These are phyloP conservation scores for Starmerella floricola DNA, from an alignment of 805 yeast genomes.

Conservation along the genomic window DNA sequence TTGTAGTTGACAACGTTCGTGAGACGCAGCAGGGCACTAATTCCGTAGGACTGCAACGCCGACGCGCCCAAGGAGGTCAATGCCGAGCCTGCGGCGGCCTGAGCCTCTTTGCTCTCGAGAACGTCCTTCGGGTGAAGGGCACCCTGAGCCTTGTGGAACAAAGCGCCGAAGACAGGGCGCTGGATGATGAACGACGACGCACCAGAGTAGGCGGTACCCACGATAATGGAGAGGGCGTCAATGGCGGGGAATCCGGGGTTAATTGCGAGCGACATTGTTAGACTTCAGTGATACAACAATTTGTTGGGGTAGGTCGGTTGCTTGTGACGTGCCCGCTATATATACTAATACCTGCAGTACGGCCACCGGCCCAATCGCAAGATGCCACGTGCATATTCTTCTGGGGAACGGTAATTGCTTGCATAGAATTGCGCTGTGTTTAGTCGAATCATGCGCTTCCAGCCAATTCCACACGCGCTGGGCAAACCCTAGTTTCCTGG, in stretches of 20 bases:
- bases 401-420: too few relatives aligned
- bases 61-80: conserved; percentile 29
- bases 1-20: conserved; percentile 31
- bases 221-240: conserved; percentile 28
- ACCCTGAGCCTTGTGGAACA: conserved; percentile 30
- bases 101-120: conserved; percentile 30
- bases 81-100: conserved; percentile 29
- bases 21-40: conserved; percentile 31
- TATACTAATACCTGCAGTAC: conserved; percentile 1
- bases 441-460: too few relatives aligned
- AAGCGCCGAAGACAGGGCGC: conserved; percentile 32
- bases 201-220: conserved; percentile 33
- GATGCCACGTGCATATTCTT: background rate
- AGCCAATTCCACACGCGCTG: too few relatives aligned
- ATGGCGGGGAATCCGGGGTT: conserved; percentile 21
- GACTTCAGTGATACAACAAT: too few relatives aligned
- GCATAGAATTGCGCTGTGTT: too few relatives aligned
- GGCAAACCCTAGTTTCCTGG: too few relatives aligned
- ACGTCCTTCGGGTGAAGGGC: conserved; percentile 29
- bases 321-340: conserved; percentile 1
- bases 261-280: conserved; percentile 22
- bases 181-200: conserved; percentile 28
- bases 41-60: conserved; percentile 34
- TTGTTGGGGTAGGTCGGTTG: too few relatives aligned
- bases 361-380: background rate